Conservation (phyloP, 257 asterid species). For the Orobanche coerulescens region DNA sequence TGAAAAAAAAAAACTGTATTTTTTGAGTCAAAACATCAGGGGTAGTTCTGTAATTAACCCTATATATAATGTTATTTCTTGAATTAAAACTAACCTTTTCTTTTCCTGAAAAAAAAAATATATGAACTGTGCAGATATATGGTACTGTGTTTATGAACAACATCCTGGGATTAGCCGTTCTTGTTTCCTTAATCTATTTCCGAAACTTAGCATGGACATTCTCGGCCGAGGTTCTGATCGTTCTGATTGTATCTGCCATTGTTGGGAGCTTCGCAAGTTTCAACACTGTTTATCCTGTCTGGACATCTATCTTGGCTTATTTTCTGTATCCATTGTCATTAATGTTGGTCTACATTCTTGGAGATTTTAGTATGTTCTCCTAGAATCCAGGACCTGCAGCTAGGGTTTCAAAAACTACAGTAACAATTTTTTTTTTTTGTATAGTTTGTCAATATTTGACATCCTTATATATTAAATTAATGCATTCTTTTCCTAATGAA, state of each 20-base stretch:
- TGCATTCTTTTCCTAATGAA: not conserved
- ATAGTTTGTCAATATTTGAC: not conserved
- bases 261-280: conserved; percentile 34
- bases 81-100: too few relatives aligned
- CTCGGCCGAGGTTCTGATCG: conserved; percentile 32
- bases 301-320: conserved; percentile 32
- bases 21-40: too few relatives aligned
- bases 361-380: conserved; percentile 25
- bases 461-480: not conserved
- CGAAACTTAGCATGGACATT: conserved; percentile 36
- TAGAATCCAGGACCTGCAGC: not conserved
- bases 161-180: conserved; percentile 41
- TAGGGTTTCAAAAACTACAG: not conserved
- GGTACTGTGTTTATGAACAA: conserved; percentile 48
- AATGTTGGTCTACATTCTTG: conserved; percentile 30
- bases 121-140: conserved; percentile 36
- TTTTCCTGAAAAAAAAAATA: too few relatives aligned
- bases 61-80: not conserved
- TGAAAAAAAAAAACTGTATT: too few relatives aligned
- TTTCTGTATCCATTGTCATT: conserved; percentile 39
- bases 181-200: conserved; percentile 33
- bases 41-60: too few relatives aligned
- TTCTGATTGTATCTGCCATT: conserved; percentile 28
- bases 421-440: not conserved
- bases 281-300: conserved; percentile 28